Conservation (phyloP, 176 grass and related monocot species). For the Musa beccarii region DNA sequence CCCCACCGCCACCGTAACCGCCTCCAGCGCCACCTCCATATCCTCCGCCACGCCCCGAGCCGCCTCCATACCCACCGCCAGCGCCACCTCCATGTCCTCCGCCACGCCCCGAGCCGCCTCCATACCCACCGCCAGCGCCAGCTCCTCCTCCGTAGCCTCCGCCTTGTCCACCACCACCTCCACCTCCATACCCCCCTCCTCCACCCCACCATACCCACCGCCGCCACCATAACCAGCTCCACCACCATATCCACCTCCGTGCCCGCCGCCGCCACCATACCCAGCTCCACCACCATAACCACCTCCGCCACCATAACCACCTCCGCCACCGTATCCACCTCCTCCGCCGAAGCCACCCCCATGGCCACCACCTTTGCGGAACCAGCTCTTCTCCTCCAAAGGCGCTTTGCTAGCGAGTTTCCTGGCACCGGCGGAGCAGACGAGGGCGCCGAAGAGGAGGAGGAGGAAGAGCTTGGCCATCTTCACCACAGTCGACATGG, state of each 20-base stretch:
- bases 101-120: not conserved
- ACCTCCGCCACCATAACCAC: not conserved
- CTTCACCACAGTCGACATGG: not conserved
- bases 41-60: not conserved
- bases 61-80: not conserved
- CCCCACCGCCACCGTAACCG: not conserved
- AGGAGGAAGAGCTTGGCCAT: not conserved
- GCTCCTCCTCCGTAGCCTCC: too few species aligned
- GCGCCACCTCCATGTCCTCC: not conserved
- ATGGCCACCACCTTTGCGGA: not conserved
- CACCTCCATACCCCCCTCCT: not conserved
- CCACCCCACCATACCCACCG: too few species aligned
- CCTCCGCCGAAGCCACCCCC: too few species aligned
- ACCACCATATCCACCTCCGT: not conserved
- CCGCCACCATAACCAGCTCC: too few species aligned
- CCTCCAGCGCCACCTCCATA: not conserved
- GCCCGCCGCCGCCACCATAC: not conserved
- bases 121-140: too few species aligned
- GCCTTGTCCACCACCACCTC: too few species aligned
- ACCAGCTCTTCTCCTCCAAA: not conserved
- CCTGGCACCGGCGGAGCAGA: not conserved
- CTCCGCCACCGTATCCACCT: too few species aligned
- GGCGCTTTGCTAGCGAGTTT: not conserved
- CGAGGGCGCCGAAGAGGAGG: not conserved
- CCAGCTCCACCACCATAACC: too few species aligned